Conservation (phyloP, 2,329 filamentous ascomycete species). For the Cytospora piceicola region DNA sequence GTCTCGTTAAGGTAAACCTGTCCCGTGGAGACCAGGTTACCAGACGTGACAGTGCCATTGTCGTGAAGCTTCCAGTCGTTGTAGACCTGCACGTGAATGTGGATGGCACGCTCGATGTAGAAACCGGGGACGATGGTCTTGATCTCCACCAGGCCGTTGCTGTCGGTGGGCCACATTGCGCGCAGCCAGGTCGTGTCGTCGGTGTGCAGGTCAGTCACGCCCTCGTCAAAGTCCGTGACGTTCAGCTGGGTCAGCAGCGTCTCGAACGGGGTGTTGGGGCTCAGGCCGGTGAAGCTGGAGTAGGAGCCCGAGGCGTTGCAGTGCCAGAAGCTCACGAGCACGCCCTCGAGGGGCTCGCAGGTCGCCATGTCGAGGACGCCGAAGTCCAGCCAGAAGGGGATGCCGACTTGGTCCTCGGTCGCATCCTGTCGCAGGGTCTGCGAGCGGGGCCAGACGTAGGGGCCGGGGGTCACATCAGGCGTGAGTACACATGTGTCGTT, state of each 20-base stretch:
- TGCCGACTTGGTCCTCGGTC: slow-evolving; percentile 21
- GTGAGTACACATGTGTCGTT: slow-evolving; percentile 24
- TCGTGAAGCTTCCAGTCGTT: slow-evolving; percentile 15
- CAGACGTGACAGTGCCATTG: slow-evolving; percentile 18
- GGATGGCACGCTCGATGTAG: slow-evolving; percentile 18
- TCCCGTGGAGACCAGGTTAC: slow-evolving; percentile 10
- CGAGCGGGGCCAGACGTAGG: slow-evolving; percentile 20
- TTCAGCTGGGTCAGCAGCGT: slow-evolving; percentile 12
- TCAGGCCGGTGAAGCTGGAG: slow-evolving; percentile 18
- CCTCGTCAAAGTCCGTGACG: slow-evolving; percentile 1
- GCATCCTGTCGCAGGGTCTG: slow-evolving; percentile 22
- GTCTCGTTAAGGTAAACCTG: slow-evolving; percentile 20
- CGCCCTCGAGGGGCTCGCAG: slow-evolving; percentile 22
- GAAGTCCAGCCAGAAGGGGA: slow-evolving; percentile 22
- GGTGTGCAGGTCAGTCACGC: slow-evolving; percentile 18
- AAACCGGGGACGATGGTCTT: slow-evolving; percentile 22
- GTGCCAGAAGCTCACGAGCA: slow-evolving; percentile 25
- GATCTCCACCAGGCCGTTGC: slow-evolving; percentile 22
- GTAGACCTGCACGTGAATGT: slow-evolving; percentile 22
- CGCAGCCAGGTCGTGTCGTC: slow-evolving; percentile 20
- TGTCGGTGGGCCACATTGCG: slow-evolving; percentile 21
- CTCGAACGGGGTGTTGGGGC: slow-evolving; percentile 15
- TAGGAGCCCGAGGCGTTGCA: slow-evolving; percentile 17
- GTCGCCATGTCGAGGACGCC: slow-evolving; percentile 25
- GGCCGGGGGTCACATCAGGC: slow-evolving; percentile 22